Base-by-base conservation (phyloP, 2,329 filamentous ascomycete genomes). In the Cladobotryum mycophilum region DNA sequence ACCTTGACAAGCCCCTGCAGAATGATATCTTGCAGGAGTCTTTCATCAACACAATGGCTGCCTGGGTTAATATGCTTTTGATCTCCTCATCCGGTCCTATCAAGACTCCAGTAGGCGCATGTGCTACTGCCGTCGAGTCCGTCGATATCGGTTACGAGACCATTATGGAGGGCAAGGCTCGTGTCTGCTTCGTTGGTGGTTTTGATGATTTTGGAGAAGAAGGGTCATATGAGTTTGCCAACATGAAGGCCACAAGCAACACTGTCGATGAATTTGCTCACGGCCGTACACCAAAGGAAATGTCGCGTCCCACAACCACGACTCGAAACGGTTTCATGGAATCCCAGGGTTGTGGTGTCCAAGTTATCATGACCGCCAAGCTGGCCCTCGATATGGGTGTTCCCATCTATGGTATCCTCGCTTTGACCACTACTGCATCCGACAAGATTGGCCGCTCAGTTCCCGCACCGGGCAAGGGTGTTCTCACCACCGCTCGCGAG, bases 181-280 rank as follows among this genome's bases (percentile, higher is more conserved):
- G 91, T 47, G 83, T 99, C 64, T 97, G 92, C 79, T 86, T 99
- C 58, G 95, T 99, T 53, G 93, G 93, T 81, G 93, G 93, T 60
- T 97, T 99, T 65, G 93, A 99, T 75, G 95, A 99, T 73, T 96
- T 99, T 76, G 90, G 95, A 64, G 93, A 99, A 74, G 93, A 99
- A 74, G 95, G 93, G 47, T 99, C 93, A 1, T 99, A 96, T 66
- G 93, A 99, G 71, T 99, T 99, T 69, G 93, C 93, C 77, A 99
- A 99, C 78, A 99, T 99, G 93, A 95, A 96, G 74, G 93, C 93
- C 53, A 99, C 93, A 50, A 96, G 91, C 80, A 99, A 97, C 66
- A 91, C 92, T 22, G 87, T 96, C 55, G 91, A 97, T 60, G 95
- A 99, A 70, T 89, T 99, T 61, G 89, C 85, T 9, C 93, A 97